Percentiles rank a stretch among this genome's conserved stretches.
phyloP scores from a whole-genome alignment of 495 filamentous ascomycete genomes.

The Corynascus novoguineensis region DNA sequence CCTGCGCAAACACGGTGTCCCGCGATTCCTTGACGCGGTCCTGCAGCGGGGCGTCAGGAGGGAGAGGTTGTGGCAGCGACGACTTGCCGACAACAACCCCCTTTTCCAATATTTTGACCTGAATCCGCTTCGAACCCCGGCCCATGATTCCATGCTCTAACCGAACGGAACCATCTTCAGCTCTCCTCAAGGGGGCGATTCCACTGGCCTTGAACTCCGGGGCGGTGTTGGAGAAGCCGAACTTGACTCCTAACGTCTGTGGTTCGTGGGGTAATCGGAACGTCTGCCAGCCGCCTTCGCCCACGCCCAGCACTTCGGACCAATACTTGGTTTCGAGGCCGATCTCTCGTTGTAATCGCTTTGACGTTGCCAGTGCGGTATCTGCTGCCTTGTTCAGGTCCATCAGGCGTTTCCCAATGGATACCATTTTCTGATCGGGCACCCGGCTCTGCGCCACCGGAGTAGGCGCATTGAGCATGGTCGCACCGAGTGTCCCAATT shows the following conservation, averaged over 20 bases:
- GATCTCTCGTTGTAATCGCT: slow-evolving; percentile 69
- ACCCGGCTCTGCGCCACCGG: slow-evolving; percentile 48
- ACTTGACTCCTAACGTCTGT: slow-evolving; percentile 74
- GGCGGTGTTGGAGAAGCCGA: slow-evolving; percentile 80
- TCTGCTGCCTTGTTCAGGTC: slow-evolving; percentile 69
- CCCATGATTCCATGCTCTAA: slow-evolving; percentile 63
- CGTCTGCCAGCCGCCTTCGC: slow-evolving; percentile 77
- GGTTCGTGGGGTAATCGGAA: slow-evolving; percentile 65
- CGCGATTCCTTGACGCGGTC: slow-evolving; percentile 71
- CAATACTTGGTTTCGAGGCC: slow-evolving; percentile 78
- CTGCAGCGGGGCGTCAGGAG: slow-evolving; percentile 44
- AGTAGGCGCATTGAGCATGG: slow-evolving; percentile 56
- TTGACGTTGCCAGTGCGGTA: slow-evolving; percentile 64
- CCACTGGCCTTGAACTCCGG: slow-evolving; percentile 72
- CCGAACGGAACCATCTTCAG: slow-evolving; percentile 65
- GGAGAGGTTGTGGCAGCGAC: slow-evolving; percentile 34
- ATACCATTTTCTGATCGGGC: slow-evolving; percentile 53
- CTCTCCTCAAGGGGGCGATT: slow-evolving; percentile 67
- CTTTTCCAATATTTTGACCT: slow-evolving; percentile 50
- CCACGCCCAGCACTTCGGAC: slow-evolving; percentile 74
- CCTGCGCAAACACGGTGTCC: slow-evolving; percentile 84
- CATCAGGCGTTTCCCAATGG: slow-evolving; percentile 74
- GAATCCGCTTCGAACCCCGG: slow-evolving; percentile 55
- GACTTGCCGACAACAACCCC: slow-evolving; percentile 50
- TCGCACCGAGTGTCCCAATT: slow-evolving; percentile 69